Percentiles rank a stretch among this genome's conserved stretches.
Conservation (phyloP, 1,139 yeast species). For the Blastobotrys apis region DNA sequence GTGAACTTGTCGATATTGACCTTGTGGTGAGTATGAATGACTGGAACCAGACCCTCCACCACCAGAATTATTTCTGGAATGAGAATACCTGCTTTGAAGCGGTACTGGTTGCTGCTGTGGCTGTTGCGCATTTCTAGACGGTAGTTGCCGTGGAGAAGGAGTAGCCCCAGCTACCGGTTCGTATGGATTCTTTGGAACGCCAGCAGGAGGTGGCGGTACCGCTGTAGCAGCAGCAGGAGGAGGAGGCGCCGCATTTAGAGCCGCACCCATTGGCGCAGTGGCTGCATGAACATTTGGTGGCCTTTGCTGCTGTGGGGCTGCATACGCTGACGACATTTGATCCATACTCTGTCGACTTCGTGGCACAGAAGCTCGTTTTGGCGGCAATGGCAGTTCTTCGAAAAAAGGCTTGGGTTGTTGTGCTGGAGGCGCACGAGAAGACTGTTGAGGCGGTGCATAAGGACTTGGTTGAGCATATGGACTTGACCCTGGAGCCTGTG, state of each 20-base stretch:
- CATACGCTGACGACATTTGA: neutral
- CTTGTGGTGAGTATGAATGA: constrained; percentile 4
- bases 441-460: constrained; percentile 15
- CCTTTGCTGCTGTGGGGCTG: neutral
- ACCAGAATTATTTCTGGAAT: constrained; percentile 16
- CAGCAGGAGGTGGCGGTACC: constrained; percentile 1
- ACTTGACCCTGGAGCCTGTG: neutral
- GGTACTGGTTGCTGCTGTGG: neutral
- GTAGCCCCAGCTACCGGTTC: constrained; percentile 5
- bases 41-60: constrained; percentile 6
- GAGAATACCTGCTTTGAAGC: constrained; percentile 6
- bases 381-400: constrained; percentile 47
- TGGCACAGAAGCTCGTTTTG: neutral
- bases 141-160: constrained; percentile 3
- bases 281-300: too few species aligned
- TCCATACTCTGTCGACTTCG: constrained; percentile 5
- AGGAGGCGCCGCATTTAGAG: neutral
- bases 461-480: constrained; percentile 7
- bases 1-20: constrained; percentile 5
- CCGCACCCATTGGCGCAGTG: neutral
- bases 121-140: constrained; percentile 1
- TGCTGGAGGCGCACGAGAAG: constrained; percentile 11
- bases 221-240: neutral
- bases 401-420: constrained; percentile 43
- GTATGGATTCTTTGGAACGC: constrained; percentile 6